These are phyloP conservation scores for Pugionium cornutum DNA, from an alignment of 345 rosid genomes.

Conservation along the genomic window DNA sequence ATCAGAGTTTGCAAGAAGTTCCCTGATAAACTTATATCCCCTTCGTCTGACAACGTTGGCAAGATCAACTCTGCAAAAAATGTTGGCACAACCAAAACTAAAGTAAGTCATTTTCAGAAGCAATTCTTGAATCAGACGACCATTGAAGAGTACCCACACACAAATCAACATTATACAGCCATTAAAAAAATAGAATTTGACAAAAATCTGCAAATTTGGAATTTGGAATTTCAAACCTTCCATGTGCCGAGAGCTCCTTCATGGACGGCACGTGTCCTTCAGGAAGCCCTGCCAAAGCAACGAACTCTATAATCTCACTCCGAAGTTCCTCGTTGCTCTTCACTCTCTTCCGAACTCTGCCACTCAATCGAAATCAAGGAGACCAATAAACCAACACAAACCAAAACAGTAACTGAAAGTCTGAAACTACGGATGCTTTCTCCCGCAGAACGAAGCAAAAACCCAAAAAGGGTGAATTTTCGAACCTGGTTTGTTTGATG, in stretches of 20 bases:
- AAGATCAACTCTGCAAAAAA: conserved; percentile 68
- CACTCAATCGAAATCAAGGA: conserved; percentile 4
- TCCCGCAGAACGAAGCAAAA: background rate
- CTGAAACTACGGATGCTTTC: background rate
- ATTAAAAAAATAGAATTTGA: background rate
- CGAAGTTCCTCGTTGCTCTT: conserved; percentile 78
- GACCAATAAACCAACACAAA: background rate
- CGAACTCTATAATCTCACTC: conserved; percentile 62
- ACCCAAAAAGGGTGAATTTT: background rate
- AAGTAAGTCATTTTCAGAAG: conserved; percentile 6
- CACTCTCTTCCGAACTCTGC: conserved; percentile 63
- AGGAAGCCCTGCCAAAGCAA: conserved; percentile 66
- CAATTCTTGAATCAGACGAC: background rate
- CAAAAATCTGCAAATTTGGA: background rate
- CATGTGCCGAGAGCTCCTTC: conserved; percentile 74
- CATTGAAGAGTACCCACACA: background rate
- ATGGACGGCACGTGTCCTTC: conserved; percentile 66
- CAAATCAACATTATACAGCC: background rate
- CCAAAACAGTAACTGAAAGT: conserved; percentile 6
- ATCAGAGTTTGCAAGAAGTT: conserved; percentile 57
- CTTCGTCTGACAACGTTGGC: conserved; percentile 85
- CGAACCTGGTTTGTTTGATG: conserved; percentile 50
- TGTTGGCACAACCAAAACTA: conserved; percentile 17
- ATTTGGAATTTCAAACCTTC: conserved; percentile 56
- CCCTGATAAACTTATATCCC: conserved; percentile 67